phyloP scores from a whole-genome alignment of 1,284 basidiomycete genomes.

The Austroboletus niveus region DNA sequence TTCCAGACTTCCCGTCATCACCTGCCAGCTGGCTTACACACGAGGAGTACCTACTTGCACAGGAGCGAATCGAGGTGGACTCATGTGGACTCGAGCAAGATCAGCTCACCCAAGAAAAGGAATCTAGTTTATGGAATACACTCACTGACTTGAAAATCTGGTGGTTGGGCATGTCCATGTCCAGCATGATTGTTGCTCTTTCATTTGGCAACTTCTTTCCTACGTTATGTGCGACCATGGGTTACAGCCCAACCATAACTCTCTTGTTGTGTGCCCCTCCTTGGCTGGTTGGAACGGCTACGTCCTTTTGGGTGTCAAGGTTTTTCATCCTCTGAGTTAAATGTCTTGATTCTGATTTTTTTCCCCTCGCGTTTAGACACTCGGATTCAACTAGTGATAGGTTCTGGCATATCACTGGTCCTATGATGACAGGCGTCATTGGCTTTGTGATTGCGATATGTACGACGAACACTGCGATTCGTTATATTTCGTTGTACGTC shows the following conservation, averaged over 20 bases:
- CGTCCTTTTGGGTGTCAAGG: conserved; percentile 41
- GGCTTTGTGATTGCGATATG: conserved; percentile 57
- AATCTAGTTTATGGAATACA: conserved; percentile 33
- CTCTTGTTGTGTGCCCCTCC: conserved; percentile 63
- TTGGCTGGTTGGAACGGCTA: conserved; percentile 52
- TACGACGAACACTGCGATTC: conserved; percentile 48
- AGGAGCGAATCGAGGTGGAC: conserved; percentile 58
- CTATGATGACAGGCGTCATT: conserved; percentile 44
- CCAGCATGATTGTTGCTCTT: conserved; percentile 46
- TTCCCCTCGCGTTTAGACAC: conserved; percentile 35
- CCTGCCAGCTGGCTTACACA: conserved; percentile 44
- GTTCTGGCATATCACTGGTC: conserved; percentile 50
- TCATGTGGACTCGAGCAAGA: conserved; percentile 44
- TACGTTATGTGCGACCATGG: conserved; percentile 53
- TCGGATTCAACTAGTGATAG: conserved; percentile 51
- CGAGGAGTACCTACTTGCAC: conserved; percentile 52
- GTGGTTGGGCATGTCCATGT: conserved; percentile 48
- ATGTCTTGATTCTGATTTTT: neutral
- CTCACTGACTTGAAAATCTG: conserved; percentile 57
- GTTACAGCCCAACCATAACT: conserved; percentile 49
- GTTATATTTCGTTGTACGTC: conserved; percentile 49
- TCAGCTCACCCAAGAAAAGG: conserved; percentile 27
- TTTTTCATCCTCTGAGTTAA: conserved; percentile 12
- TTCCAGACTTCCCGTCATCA: conserved; percentile 57
- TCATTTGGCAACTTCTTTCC: conserved; percentile 61